phyloP scores from a whole-genome alignment of 2,329 filamentous ascomycete genomes.

The Fusarium sambucinum region DNA sequence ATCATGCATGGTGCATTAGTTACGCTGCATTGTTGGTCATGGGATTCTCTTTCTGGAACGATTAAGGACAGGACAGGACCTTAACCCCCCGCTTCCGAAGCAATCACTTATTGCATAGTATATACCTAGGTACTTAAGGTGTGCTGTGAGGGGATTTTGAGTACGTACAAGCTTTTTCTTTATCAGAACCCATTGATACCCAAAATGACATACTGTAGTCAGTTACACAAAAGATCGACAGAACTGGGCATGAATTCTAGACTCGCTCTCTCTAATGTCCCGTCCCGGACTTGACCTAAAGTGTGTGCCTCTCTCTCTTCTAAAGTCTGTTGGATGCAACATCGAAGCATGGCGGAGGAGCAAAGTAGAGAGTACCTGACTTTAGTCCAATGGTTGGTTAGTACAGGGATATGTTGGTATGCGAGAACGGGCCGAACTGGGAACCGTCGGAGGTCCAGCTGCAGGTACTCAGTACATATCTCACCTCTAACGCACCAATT shows the following conservation, averaged over 20 bases:
- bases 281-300: constrained; percentile 1
- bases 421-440: constrained; percentile 20
- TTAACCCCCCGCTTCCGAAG: constrained; percentile 16
- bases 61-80: constrained; percentile 3
- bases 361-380: constrained; percentile 32
- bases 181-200: constrained; percentile 30
- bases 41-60: constrained; percentile 37
- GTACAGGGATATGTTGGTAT: constrained; percentile 14
- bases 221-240: constrained; percentile 27
- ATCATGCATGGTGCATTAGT: constrained; percentile 34
- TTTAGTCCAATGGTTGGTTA: constrained; percentile 30
- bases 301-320: constrained; percentile 2
- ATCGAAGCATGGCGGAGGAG: constrained; percentile 23
- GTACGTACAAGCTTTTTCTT: neutral
- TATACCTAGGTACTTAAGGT: neutral
- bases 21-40: constrained; percentile 30
- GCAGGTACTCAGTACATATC: constrained; percentile 36
- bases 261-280: constrained; percentile 3
- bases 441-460: constrained; percentile 24
- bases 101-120: constrained; percentile 11
- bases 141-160: neutral
- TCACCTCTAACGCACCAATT: neutral
- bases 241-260: constrained; percentile 37
- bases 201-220: neutral
- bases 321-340: constrained; percentile 20